phyloP scores from a whole-genome alignment of 2,329 filamentous ascomycete genomes.

The Ciborinia camelliae region DNA sequence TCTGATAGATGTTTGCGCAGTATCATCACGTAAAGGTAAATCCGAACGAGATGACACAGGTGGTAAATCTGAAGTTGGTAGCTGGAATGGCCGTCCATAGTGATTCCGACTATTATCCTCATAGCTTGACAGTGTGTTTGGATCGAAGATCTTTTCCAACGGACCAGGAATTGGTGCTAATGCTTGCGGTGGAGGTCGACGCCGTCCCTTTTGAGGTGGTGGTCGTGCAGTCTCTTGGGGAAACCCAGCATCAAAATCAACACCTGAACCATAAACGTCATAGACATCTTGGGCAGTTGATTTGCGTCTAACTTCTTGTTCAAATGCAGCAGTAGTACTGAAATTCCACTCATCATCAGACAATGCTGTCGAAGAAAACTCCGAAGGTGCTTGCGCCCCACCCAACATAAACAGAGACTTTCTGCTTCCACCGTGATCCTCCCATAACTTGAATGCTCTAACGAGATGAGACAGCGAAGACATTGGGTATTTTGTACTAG shows the following conservation, averaged over 20 bases:
- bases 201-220: conserved; percentile 41
- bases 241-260: conserved; percentile 46
- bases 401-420: conserved; percentile 60
- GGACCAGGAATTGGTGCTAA: conserved; percentile 54
- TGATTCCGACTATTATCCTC: conserved; percentile 61
- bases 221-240: conserved; percentile 50
- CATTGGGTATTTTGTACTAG: conserved; percentile 60
- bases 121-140: conserved; percentile 62
- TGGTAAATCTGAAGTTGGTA: conserved; percentile 16
- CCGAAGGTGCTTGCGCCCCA: conserved; percentile 48
- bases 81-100: conserved; percentile 47
- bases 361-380: conserved; percentile 44
- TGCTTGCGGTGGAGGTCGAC: conserved; percentile 56
- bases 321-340: conserved; percentile 62
- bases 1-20: conserved; percentile 48
- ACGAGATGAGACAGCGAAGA: conserved; percentile 63
- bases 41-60: conserved; percentile 44
- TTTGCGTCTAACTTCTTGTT: conserved; percentile 51
- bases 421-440: conserved; percentile 67
- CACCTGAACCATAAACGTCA: conserved; percentile 57
- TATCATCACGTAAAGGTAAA: conserved; percentile 57
- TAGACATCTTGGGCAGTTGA: conserved; percentile 56
- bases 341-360: conserved; percentile 64
- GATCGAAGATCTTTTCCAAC: conserved; percentile 63
- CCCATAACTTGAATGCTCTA: conserved; percentile 71